These are phyloP conservation scores for Ramaria sp. DNA, from an alignment of 768 basidiomycete species.

Conservation along the genomic window DNA sequence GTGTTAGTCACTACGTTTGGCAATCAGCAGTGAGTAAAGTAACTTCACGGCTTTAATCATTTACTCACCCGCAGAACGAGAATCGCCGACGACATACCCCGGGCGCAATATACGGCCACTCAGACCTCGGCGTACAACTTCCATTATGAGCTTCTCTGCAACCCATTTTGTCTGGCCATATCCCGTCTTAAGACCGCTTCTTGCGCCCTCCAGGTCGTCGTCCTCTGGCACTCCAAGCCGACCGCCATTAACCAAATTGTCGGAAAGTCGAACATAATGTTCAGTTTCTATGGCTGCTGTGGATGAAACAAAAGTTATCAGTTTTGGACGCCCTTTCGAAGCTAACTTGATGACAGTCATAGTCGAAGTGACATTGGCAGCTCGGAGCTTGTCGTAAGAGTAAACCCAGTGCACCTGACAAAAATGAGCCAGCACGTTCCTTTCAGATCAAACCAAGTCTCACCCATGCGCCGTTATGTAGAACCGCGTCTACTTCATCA, in stretches of 20 bases:
- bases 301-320: slow-evolving; percentile 84
- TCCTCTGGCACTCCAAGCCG: slow-evolving; percentile 64
- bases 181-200: slow-evolving; percentile 66
- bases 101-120: slow-evolving; percentile 82
- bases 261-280: slow-evolving; percentile 81
- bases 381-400: slow-evolving; percentile 86
- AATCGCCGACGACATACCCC: slow-evolving; percentile 94
- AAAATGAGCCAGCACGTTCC: background rate
- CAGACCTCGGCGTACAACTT: slow-evolving; percentile 81
- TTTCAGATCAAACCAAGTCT: slow-evolving; percentile 22
- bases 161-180: slow-evolving; percentile 99
- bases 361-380: slow-evolving; percentile 89
- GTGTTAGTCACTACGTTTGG: slow-evolving; percentile 78
- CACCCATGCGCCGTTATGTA: slow-evolving; percentile 97
- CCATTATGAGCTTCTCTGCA: slow-evolving; percentile 86
- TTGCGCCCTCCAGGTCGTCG: slow-evolving; percentile 84
- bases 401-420: slow-evolving; percentile 96
- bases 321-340: slow-evolving; percentile 61
- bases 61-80: slow-evolving; percentile 66
- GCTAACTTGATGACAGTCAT: slow-evolving; percentile 76
- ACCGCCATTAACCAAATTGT: slow-evolving; percentile 36
- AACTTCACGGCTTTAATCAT: slow-evolving; percentile 3
- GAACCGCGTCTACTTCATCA: slow-evolving; percentile 64
- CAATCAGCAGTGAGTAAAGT: background rate
- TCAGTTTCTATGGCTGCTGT: slow-evolving; percentile 92